Evolutionary conservation across 805 yeast genomes (phyloP), one percentile per base, ranked within the genome.

Genomic region (Cyberlindnera galapagoensis): DNA sequence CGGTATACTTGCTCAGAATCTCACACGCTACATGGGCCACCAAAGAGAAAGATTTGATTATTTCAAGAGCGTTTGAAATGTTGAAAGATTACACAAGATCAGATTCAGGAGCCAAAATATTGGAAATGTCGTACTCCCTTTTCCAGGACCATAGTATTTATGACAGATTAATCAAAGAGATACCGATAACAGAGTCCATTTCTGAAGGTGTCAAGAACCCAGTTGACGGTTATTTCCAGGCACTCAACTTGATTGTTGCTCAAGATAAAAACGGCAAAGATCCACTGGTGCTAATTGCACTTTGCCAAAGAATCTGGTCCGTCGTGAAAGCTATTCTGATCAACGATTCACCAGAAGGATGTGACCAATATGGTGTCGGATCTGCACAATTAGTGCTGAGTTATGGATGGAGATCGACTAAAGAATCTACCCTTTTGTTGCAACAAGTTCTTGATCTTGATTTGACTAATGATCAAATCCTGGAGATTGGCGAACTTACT

Each of bases 331-430:
- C 65, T 1, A 62, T 78, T 9, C 57, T 86, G 24, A 69, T 77
- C 21, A 75, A 76, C 45, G 86, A 80, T 43, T 73, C 88, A 0
- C 82, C 86, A 0, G 86, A 78, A 47, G 83, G 85, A 1, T 68
- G 72, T 43, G 47, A 76, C 11, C 64, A 54, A 28, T 59, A 68
- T 26, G 63, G 63, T 21, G 61, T 57, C 14, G 55, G 59, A 3
- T 50, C 62, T 10, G 63, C 65, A 23, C 78, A 71, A 44, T 46
- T 69, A 7, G 61, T 78, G 8, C 59, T 74, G 9, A 80, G 81
- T 44, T 84, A 75, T 48, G 72, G 86, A 3, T 88, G 95, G 90
- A 74, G 92, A 57, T 72, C 88, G 0, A 63, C 85, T 6, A 84
- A 84, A 46, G 96, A 87, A 44, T 73, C 88, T 0, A 71, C 86